A percentile compares a stretch with the other conserved stretches of the same genome.
These are phyloP conservation scores for Pharus latifolius DNA, from an alignment of 176 grass and related monocot species.

Conservation along the genomic window DNA sequence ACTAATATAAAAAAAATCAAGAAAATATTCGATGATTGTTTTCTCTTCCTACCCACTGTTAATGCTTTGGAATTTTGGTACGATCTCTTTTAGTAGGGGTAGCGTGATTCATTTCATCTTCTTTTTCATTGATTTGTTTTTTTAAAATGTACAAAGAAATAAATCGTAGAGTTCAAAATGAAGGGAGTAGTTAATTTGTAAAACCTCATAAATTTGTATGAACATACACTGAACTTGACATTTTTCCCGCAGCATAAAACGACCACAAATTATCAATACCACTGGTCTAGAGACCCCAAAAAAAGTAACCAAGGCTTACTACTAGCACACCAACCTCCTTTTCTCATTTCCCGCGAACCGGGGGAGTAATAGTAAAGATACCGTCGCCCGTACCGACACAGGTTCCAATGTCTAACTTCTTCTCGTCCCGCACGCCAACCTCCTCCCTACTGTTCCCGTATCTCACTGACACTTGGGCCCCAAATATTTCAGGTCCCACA, in stretches of 20 bases:
- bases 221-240: slow-evolving; percentile 12
- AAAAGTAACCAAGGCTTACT: neutral
- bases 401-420: neutral
- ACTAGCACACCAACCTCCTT: neutral
- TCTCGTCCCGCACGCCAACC: neutral
- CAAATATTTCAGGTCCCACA: accelerated
- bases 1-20: no score
- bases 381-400: slow-evolving; percentile 28
- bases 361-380: neutral
- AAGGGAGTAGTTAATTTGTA: no score
- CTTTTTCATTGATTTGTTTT: no score
- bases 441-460: accelerated
- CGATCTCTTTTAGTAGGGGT: no score
- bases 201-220: no score
- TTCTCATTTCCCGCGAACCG: neutral
- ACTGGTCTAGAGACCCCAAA: slow-evolving; percentile 1
- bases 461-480: neutral
- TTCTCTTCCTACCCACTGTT: no score
- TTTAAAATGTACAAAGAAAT: no score
- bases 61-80: no score
- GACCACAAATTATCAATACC: neutral
- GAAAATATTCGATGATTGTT: no score
- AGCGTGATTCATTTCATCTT: no score
- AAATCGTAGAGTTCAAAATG: no score
- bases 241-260: neutral